Evolutionary conservation across 2,329 filamentous ascomycete species (phyloP), one percentile per base, ranked within the genome.

Genomic region (Mycosphaerella sp.): DNA sequence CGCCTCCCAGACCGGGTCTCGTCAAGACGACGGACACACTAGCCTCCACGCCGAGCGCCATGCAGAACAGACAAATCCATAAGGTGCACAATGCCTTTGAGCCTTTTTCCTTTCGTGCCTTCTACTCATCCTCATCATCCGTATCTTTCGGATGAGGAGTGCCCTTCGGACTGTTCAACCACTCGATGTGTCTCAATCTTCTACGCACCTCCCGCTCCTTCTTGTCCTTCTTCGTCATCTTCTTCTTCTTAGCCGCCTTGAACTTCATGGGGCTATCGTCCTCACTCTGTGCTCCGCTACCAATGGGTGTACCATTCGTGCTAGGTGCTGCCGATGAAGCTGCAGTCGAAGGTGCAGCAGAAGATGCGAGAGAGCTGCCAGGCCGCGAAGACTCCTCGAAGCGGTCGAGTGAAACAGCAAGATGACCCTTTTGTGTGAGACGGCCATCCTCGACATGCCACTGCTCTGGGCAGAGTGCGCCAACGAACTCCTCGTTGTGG

Each of bases 401-500:
- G 56, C 89, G 85, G 70, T 91, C 87, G 37, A 86, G 75, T 48
- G 80, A 77, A 58, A 94, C 77, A 52, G 87, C 84, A 1, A 84
- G 74, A 67, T 84, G 82, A 62, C 88, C 89, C 68, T 89, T 89
- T 72, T 90, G 85, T 2, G 88, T 86, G 55, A 98, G 85, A 44
- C 86, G 84, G 1, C 93, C 93, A 63, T 91, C 88, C 49, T 82
- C 84, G 59, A 98, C 88, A 71, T 94, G 87, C 87, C 93, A 95
- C 73, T 97, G 90, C 75, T 98, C 94, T 3, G 87, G 87, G 73
- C 93, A 93, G 9, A 98, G 82, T 2, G 91, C 91, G 53, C 91
- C 90, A 45, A 98, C 90, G 65, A 98, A 98, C 71, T 98, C 93
- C 68, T 97, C 90, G 80, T 98, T 97, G 75, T 98, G 93, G 56